Evolutionary conservation across 257 asterid genomes (phyloP), one percentile per base, ranked within the genome.

Genomic region (Salvia rosmarinus): DNA sequence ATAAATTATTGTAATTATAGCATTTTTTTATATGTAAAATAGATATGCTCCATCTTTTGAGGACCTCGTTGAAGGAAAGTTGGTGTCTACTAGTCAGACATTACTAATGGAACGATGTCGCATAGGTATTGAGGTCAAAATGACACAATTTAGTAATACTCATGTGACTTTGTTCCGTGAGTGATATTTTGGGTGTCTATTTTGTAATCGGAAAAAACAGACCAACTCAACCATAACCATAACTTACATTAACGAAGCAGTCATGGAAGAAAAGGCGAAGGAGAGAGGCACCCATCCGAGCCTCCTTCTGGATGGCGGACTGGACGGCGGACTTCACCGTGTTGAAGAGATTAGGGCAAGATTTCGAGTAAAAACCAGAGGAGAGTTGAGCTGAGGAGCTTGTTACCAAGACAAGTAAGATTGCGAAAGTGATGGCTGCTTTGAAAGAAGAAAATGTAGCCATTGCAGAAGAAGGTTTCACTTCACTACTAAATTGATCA

Each of bases 221-320:
- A 10, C 7, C 9, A 8, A 0, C 39, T 0, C 6, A 34, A 8
- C 39, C 39, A 4, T 34, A 8, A 34, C 6, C 39, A 14, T 5
- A 16, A 19, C 60, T 79, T 86, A 93, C 98, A 17, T 90, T 87
- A 37, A 94, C 97, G 72, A 94, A 90, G 82, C 98, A 94, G 76
- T 91, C 96, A 19, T 94, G 98, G 73, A 94, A 94, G 80, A 83
- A 86, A 23, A 90, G 80, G 12, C 98, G 98, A 9, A 94, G 91
- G 59, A 94, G 87, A 64, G 97, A 94, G 59, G 97, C 98, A 14
- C 97, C 98, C 90, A 94, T 89, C 8, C 98, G 91, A 37, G 88
- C 77, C 79, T 94, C 96, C 0, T 72, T 87, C 6, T 56, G 70
- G 64, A 94, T 82, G 0, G 98, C 98, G 1, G 87, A 71, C 0